phyloP scores from a whole-genome alignment of 1,284 basidiomycete species.

The Apiotrichum sp. region DNA sequence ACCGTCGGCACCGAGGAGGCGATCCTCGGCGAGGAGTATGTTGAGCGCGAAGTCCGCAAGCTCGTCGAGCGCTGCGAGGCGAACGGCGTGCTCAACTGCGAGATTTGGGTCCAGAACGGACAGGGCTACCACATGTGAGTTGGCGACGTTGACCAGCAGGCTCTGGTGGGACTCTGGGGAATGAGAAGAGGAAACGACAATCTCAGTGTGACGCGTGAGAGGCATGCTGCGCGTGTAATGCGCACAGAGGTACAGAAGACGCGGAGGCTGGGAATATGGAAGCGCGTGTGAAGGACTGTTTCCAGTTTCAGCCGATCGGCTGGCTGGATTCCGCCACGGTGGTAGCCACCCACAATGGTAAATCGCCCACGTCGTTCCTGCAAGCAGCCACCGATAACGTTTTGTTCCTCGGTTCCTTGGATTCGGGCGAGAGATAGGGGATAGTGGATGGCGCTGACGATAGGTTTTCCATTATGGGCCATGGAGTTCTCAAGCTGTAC shows the following conservation, averaged over 20 bases:
- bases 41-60: slow-evolving; percentile 60
- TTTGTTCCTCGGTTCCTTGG: too few relatives aligned
- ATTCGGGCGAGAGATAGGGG: too few relatives aligned
- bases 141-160: neutral
- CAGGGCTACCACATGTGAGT: slow-evolving; percentile 74
- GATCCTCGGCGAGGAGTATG: slow-evolving; percentile 76
- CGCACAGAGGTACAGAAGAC: too few relatives aligned
- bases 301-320: neutral
- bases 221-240: too few relatives aligned
- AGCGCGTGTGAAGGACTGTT: neutral
- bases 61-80: slow-evolving; percentile 60
- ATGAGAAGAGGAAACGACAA: too few relatives aligned
- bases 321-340: neutral
- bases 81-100: slow-evolving; percentile 64
- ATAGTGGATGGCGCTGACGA: too few relatives aligned
- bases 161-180: too few relatives aligned
- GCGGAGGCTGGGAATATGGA: too few relatives aligned
- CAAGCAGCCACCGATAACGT: too few relatives aligned
- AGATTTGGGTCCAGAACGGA: slow-evolving; percentile 79
- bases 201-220: too few relatives aligned
- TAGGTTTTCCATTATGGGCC: slow-evolving; percentile 78
- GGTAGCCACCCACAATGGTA: too few relatives aligned
- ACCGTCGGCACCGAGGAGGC: slow-evolving; percentile 89
- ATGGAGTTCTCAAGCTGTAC: slow-evolving; percentile 86
- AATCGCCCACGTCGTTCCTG: too few relatives aligned